A percentile compares a stretch with the other conserved stretches of the same genome.
Evolutionary conservation across 441 rosid genomes (phyloP).

Genomic region (Erysimum pusillum): DNA sequence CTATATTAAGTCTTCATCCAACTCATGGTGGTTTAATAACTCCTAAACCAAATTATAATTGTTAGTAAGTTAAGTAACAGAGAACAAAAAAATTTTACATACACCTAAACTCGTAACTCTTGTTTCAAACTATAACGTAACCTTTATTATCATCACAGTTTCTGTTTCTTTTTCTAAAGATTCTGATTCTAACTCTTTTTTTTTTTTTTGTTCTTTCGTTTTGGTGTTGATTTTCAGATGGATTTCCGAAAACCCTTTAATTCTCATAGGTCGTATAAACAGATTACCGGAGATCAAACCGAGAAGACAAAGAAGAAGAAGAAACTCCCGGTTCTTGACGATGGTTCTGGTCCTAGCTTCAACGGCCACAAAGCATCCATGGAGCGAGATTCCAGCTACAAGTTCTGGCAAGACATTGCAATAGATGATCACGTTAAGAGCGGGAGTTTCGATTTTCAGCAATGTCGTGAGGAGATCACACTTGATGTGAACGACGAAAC

Average conservation of each 20-base stretch:
- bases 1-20: conserved; percentile 46
- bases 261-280: conserved; percentile 48
- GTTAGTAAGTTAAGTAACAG: conserved; percentile 44
- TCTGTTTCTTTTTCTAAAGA: conserved; percentile 24
- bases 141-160: conserved; percentile 14
- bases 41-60: conserved; percentile 37
- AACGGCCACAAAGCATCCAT: not conserved
- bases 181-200: not conserved
- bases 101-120: conserved; percentile 38
- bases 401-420: conserved; percentile 47
- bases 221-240: conserved; percentile 35
- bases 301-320: conserved; percentile 44
- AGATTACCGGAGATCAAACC: conserved; percentile 27
- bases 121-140: conserved; percentile 31
- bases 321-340: conserved; percentile 44
- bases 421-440: conserved; percentile 5
- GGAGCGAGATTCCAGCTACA: conserved; percentile 24
- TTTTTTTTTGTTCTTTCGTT: not conserved
- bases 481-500: conserved; percentile 67
- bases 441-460: conserved; percentile 46
- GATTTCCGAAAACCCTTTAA: conserved; percentile 60
- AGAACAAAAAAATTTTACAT: conserved; percentile 9
- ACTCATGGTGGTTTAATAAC: conserved; percentile 36
- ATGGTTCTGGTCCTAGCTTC: conserved; percentile 30
- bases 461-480: conserved; percentile 57